These are phyloP conservation scores for Oryza glaberrima DNA, from an alignment of 176 grass and related monocot species.

Conservation along the genomic window DNA sequence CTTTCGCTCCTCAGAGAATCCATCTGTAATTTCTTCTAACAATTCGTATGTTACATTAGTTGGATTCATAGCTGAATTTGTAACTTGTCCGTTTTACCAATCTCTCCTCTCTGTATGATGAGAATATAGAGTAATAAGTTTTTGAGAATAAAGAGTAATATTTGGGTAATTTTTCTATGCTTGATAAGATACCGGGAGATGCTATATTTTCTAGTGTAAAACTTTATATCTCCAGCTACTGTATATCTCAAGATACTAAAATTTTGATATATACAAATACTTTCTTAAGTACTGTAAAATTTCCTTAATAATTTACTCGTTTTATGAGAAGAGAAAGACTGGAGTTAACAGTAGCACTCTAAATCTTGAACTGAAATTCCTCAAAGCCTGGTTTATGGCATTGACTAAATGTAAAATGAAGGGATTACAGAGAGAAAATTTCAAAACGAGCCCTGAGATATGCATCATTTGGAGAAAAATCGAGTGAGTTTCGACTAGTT, in stretches of 20 bases:
- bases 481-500: background rate
- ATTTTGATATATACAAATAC: too few species aligned
- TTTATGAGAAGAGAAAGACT: background rate
- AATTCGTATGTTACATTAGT: slow-evolving; percentile 22
- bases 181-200: too few species aligned
- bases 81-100: background rate
- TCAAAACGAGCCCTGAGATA: background rate
- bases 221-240: too few species aligned
- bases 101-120: background rate
- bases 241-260: too few species aligned
- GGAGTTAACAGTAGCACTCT: background rate
- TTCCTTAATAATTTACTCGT: background rate
- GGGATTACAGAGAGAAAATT: background rate
- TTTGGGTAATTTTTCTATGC: too few species aligned
- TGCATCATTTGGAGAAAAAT: background rate
- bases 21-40: background rate
- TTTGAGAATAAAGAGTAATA: too few species aligned
- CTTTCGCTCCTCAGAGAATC: background rate
- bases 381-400: background rate
- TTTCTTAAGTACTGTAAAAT: too few species aligned
- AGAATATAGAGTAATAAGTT: background rate
- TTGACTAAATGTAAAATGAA: background rate
- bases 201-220: too few species aligned
- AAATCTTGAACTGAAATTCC: background rate
- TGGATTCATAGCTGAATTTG: background rate